Percentiles rank a stretch among this genome's conserved stretches.
Conservation (phyloP, 2,329 filamentous ascomycete genomes). For the Aureobasidium subglaciale region DNA sequence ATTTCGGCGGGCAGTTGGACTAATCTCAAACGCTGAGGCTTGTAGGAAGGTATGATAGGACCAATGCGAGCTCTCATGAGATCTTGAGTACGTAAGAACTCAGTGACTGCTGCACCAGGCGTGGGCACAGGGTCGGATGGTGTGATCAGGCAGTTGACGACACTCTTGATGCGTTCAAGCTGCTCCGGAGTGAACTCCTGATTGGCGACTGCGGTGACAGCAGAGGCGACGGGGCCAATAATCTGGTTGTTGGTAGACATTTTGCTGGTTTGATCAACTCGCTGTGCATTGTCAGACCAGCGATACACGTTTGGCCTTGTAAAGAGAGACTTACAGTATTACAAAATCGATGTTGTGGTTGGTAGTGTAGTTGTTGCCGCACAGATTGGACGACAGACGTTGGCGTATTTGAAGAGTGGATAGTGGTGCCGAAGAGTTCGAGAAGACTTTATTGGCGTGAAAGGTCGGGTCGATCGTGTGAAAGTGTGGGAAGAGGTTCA, state of each 20-base stretch:
- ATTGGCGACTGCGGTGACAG: neutral
- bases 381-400: too few relatives aligned
- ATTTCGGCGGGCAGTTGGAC: neutral
- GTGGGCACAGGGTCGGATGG: neutral
- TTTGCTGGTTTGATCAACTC: neutral
- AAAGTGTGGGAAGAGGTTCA: too few relatives aligned
- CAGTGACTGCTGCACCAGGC: neutral
- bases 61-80: neutral
- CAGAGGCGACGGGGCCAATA: neutral
- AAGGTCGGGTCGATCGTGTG: too few relatives aligned
- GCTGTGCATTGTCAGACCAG: neutral
- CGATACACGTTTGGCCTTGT: too few relatives aligned
- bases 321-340: too few relatives aligned
- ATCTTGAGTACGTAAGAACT: neutral
- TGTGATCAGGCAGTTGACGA: neutral
- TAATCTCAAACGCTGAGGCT: neutral
- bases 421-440: too few relatives aligned
- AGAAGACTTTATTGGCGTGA: too few relatives aligned
- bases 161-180: neutral
- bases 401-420: too few relatives aligned
- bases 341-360: too few relatives aligned
- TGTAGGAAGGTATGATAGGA: neutral
- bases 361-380: too few relatives aligned
- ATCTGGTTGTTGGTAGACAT: neutral
- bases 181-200: neutral